Evolutionary conservation across 2,329 filamentous ascomycete species (phyloP).

Genomic region (Zalaria obscura): DNA sequence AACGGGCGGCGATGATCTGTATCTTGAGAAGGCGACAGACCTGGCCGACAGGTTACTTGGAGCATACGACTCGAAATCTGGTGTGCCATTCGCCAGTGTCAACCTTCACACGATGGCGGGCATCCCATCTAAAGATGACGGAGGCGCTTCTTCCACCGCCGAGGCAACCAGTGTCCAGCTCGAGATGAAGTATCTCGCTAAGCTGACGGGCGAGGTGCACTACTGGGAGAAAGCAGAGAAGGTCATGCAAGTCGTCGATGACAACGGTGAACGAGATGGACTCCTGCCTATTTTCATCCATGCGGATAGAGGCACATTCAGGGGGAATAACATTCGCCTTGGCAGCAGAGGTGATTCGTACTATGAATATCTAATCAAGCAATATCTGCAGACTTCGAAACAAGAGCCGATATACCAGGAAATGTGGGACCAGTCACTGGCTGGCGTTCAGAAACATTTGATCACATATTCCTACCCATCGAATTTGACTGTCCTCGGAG

Average conservation of each 20-base stretch:
- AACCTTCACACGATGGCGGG: slow-evolving; percentile 68
- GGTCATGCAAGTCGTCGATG: slow-evolving; percentile 81
- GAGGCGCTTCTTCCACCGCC: slow-evolving; percentile 81
- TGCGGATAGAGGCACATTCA: slow-evolving; percentile 63
- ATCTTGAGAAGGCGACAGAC: slow-evolving; percentile 90
- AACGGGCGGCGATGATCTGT: slow-evolving; percentile 74
- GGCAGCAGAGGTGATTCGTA: slow-evolving; percentile 94
- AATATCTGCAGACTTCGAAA: slow-evolving; percentile 85
- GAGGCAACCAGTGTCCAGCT: slow-evolving; percentile 87
- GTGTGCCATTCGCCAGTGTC: slow-evolving; percentile 80
- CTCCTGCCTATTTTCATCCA: slow-evolving; percentile 87
- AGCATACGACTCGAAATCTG: slow-evolving; percentile 77
- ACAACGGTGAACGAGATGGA: slow-evolving; percentile 64
- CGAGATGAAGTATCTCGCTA: slow-evolving; percentile 93
- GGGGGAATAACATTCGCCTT: slow-evolving; percentile 72
- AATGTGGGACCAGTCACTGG: slow-evolving; percentile 81
- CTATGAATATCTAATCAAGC: slow-evolving; percentile 97
- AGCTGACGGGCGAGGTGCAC: slow-evolving; percentile 78
- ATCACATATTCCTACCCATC: slow-evolving; percentile 74
- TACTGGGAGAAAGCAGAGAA: slow-evolving; percentile 90
- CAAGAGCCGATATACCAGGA: slow-evolving; percentile 76
- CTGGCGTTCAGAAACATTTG: slow-evolving; percentile 79
- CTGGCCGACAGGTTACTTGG: slow-evolving; percentile 75
- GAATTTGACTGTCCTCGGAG: slow-evolving; percentile 77
- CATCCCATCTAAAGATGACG: slow-evolving; percentile 68